These are phyloP conservation scores for Trametes polyzona DNA, from an alignment of 1,284 basidiomycete species.

Conservation along the genomic window DNA sequence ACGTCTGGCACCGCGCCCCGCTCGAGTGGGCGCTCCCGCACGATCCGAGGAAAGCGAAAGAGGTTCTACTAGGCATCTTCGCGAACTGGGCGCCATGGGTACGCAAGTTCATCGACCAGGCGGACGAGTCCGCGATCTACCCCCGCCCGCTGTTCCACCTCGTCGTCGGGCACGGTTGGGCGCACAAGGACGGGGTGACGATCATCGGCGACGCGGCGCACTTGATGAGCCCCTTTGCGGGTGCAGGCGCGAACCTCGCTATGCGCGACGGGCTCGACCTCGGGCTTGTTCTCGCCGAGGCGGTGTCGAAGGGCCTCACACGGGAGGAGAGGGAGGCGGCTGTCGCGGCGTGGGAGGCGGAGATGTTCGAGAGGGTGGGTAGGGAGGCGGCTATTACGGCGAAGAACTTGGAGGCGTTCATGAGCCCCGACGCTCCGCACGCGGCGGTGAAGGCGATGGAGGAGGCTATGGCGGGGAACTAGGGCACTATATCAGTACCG, in stretches of 20 bases:
- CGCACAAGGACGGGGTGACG: conserved; percentile 15
- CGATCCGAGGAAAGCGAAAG: not conserved
- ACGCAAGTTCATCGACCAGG: not conserved
- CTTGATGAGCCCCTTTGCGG: conserved; percentile 48
- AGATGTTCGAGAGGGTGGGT: not conserved
- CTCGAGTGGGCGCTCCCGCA: not conserved
- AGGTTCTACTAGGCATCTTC: not conserved
- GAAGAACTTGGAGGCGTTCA: not conserved
- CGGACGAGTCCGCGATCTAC: not conserved
- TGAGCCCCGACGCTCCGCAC: not conserved
- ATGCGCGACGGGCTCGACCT: conserved; percentile 38
- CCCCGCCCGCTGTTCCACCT: not conserved
- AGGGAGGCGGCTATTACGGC: not conserved
- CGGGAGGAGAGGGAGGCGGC: not conserved
- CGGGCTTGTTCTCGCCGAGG: not conserved
- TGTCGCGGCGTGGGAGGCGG: not conserved
- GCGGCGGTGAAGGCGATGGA: not conserved
- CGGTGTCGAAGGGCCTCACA: not conserved
- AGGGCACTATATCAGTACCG: too few relatives aligned
- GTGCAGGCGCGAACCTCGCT: conserved; percentile 47
- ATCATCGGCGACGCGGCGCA: conserved; percentile 48
- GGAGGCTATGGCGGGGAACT: not conserved
- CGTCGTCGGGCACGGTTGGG: not conserved
- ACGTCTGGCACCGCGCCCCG: not conserved
- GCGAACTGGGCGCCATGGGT: not conserved